These are phyloP conservation scores for Scheffersomyces illinoinensis DNA, from an alignment of 1,139 yeast genomes.

Conservation along the genomic window DNA sequence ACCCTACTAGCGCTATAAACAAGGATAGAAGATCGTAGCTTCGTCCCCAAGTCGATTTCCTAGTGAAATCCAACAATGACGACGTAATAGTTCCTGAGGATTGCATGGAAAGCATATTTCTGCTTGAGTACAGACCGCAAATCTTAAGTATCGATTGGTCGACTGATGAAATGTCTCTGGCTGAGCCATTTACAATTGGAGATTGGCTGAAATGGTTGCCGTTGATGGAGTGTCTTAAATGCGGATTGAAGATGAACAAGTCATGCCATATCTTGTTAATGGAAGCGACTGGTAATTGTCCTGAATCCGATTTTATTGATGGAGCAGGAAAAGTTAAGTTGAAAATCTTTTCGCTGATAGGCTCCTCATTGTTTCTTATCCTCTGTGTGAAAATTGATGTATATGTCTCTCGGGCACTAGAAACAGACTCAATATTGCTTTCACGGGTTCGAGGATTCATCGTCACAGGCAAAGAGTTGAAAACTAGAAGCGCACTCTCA, in stretches of 20 bases:
- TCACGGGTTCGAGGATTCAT: slow-evolving; percentile 11
- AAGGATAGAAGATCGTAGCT: slow-evolving; percentile 41
- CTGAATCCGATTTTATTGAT: background rate
- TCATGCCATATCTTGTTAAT: slow-evolving; percentile 36
- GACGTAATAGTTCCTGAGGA: slow-evolving; percentile 29
- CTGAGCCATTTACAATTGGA: slow-evolving; percentile 34
- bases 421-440: slow-evolving; percentile 20
- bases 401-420: slow-evolving; percentile 34
- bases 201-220: slow-evolving; percentile 40
- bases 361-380: slow-evolving; percentile 22
- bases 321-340: slow-evolving; percentile 36
- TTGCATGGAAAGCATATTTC: slow-evolving; percentile 31
- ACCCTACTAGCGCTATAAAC: slow-evolving; percentile 40
- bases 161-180: slow-evolving; percentile 39
- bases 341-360: slow-evolving; percentile 33
- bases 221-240: slow-evolving; percentile 35
- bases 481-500: slow-evolving; percentile 31
- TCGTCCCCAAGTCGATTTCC: slow-evolving; percentile 45
- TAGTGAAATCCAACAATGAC: slow-evolving; percentile 35
- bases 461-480: slow-evolving; percentile 39
- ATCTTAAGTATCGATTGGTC: slow-evolving; percentile 32
- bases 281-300: slow-evolving; percentile 19
- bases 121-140: slow-evolving; percentile 30
- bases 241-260: slow-evolving; percentile 29
- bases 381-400: slow-evolving; percentile 27